A percentile compares a stretch with the other conserved stretches of the same genome.
Conservation (phyloP, 2,329 filamentous ascomycete genomes). For the Grosmannia clavigera region DNA sequence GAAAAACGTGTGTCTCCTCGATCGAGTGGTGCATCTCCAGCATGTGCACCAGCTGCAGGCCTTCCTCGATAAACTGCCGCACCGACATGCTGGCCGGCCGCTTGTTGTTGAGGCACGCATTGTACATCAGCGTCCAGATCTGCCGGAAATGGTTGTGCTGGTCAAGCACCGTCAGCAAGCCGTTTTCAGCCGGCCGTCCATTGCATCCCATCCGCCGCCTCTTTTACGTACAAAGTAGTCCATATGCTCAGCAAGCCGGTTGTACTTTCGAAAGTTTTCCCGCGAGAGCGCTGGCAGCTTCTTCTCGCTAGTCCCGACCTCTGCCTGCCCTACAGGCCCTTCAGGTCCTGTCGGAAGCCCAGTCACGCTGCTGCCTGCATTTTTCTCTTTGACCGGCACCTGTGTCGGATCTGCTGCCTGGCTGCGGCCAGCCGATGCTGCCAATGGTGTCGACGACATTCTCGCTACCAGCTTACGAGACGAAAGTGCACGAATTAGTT, state of each 20-base stretch:
- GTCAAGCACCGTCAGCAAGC: too few relatives aligned
- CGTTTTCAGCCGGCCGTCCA: not conserved
- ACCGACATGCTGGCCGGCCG: constrained; percentile 54
- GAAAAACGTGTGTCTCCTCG: constrained; percentile 73
- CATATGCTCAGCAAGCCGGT: constrained; percentile 64
- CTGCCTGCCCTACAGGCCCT: too few relatives aligned
- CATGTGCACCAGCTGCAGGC: constrained; percentile 56
- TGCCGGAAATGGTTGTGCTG: constrained; percentile 67
- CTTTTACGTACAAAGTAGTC: constrained; percentile 48
- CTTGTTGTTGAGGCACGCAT: constrained; percentile 44
- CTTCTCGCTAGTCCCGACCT: not conserved
- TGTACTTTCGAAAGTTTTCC: constrained; percentile 57
- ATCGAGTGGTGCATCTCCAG: constrained; percentile 71
- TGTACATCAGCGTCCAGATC: constrained; percentile 60
- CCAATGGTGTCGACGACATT: too few relatives aligned
- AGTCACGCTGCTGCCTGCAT: too few relatives aligned
- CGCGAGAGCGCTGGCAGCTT: constrained; percentile 49
- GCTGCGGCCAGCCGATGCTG: too few relatives aligned
- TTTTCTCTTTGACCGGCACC: too few relatives aligned
- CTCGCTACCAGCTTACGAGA: not conserved
- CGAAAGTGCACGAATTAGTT: not conserved
- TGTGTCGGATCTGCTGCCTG: too few relatives aligned
- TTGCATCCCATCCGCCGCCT: not conserved
- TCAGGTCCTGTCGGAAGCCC: too few relatives aligned
- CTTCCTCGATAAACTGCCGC: constrained; percentile 53